A percentile compares a stretch with the other conserved stretches of the same genome.
phyloP scores from a whole-genome alignment of 768 basidiomycete species.

The Sutorius australiensis region DNA sequence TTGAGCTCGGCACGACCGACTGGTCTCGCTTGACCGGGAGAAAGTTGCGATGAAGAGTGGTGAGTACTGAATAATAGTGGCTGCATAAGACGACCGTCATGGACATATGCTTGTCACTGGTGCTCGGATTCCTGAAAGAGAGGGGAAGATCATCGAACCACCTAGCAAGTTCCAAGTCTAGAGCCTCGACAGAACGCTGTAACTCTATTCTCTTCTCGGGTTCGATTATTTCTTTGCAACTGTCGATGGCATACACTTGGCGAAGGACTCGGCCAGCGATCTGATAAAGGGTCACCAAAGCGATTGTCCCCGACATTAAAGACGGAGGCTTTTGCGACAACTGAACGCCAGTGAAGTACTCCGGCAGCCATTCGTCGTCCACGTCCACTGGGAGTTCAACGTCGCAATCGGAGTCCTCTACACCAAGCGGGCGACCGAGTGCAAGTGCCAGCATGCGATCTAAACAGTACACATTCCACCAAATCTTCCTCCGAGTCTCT shows the following conservation, averaged over 20 bases:
- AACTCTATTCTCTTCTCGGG: constrained; percentile 71
- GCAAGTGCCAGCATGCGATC: constrained; percentile 92
- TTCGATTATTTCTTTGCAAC: constrained; percentile 68
- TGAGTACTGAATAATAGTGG: constrained; percentile 85
- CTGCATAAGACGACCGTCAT: constrained; percentile 85
- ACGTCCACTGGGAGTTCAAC: constrained; percentile 80
- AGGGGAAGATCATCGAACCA: constrained; percentile 81
- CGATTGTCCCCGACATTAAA: constrained; percentile 79
- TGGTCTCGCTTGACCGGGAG: constrained; percentile 76
- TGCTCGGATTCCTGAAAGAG: constrained; percentile 69
- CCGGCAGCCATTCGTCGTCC: constrained; percentile 73
- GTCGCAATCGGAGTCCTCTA: constrained; percentile 89
- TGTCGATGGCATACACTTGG: constrained; percentile 79
- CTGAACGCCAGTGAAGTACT: constrained; percentile 65
- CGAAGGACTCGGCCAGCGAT: constrained; percentile 80
- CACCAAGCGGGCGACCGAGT: constrained; percentile 81
- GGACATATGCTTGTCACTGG: constrained; percentile 75
- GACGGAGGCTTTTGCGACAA: constrained; percentile 55
- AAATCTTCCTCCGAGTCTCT: constrained; percentile 85
- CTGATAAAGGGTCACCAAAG: constrained; percentile 74
- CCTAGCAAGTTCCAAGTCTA: constrained; percentile 72
- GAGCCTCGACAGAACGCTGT: constrained; percentile 71
- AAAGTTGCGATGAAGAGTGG: constrained; percentile 85
- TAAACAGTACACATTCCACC: constrained; percentile 91
- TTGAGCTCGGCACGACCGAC: constrained; percentile 65